Evolutionary conservation across 2,329 filamentous ascomycete genomes (phyloP).

Genomic region (Hymenoscyphus scutula): DNA sequence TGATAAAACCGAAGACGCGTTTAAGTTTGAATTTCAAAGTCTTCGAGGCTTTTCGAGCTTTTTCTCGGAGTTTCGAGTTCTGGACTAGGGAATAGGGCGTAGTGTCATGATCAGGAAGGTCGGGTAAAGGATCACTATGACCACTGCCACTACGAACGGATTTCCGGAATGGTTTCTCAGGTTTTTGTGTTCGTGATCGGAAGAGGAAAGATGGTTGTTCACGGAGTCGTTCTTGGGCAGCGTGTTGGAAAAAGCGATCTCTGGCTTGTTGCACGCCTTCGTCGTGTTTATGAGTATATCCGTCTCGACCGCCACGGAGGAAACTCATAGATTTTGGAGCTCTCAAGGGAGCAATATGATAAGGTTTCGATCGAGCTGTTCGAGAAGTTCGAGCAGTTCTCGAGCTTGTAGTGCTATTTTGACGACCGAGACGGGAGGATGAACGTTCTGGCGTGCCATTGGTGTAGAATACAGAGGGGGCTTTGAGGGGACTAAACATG

Average conservation of each 20-base stretch:
- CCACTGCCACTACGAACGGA: slow-evolving; percentile 49
- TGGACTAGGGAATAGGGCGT: slow-evolving; percentile 31
- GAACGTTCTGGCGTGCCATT: slow-evolving; percentile 31
- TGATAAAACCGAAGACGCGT: slow-evolving; percentile 51
- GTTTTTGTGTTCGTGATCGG: slow-evolving; percentile 37
- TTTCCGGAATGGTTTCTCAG: slow-evolving; percentile 43
- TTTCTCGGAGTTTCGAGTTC: slow-evolving; percentile 43
- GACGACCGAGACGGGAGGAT: slow-evolving; percentile 14
- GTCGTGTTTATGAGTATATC: slow-evolving; percentile 35
- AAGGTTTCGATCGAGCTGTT: slow-evolving; percentile 30
- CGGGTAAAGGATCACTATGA: slow-evolving; percentile 37
- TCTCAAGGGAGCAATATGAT: slow-evolving; percentile 37
- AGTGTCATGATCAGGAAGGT: slow-evolving; percentile 25
- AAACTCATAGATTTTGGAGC: slow-evolving; percentile 57
- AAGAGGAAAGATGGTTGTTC: slow-evolving; percentile 48
- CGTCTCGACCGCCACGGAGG: slow-evolving; percentile 38
- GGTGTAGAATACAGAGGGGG: slow-evolving; percentile 31
- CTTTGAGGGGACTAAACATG: slow-evolving; percentile 43
- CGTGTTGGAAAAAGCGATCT: slow-evolving; percentile 39
- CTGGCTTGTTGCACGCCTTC: slow-evolving; percentile 39
- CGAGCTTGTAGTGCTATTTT: slow-evolving; percentile 19
- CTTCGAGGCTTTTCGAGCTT: slow-evolving; percentile 60
- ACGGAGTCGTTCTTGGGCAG: slow-evolving; percentile 38
- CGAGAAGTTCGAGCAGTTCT: slow-evolving; percentile 22
- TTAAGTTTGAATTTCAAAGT: slow-evolving; percentile 61